Conservation (phyloP, 257 asterid genomes). For the Cynanchum wilfordii region DNA sequence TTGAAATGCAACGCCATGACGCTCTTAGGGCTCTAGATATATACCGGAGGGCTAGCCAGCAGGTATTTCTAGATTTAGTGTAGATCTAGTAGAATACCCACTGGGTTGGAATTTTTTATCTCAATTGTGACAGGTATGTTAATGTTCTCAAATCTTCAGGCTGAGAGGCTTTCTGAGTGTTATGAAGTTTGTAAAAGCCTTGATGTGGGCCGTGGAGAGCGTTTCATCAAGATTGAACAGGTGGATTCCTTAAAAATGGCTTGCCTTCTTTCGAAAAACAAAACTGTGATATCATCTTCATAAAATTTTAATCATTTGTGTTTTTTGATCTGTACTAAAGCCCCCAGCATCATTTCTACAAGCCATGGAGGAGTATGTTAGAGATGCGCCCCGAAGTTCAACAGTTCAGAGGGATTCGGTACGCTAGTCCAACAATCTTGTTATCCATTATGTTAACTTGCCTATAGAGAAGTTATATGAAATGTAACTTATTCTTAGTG, state of each 20-base stretch:
- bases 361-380: conserved; percentile 98
- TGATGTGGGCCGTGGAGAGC: conserved; percentile 90
- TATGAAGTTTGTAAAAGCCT: conserved; percentile 81
- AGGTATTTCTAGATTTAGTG: conserved; percentile 39
- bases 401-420: conserved; percentile 70
- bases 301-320: conserved; percentile 9
- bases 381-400: conserved; percentile 89
- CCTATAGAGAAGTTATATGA: background rate
- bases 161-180: conserved; percentile 88
- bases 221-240: conserved; percentile 92
- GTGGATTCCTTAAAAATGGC: conserved; percentile 30
- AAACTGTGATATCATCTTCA: background rate
- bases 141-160: conserved; percentile 40
- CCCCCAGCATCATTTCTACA: conserved; percentile 93
- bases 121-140: conserved; percentile 7
- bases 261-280: background rate
- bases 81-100: background rate
- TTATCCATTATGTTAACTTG: background rate
- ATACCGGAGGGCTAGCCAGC: conserved; percentile 84
- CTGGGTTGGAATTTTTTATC: background rate
- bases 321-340: conserved; percentile 38
- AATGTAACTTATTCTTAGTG: background rate
- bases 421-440: conserved; percentile 18
- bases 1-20: conserved; percentile 96
- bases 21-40: conserved; percentile 89